Evolutionary conservation across 805 yeast species (phyloP).

Genomic region (Diddensiella santjacobensis): DNA sequence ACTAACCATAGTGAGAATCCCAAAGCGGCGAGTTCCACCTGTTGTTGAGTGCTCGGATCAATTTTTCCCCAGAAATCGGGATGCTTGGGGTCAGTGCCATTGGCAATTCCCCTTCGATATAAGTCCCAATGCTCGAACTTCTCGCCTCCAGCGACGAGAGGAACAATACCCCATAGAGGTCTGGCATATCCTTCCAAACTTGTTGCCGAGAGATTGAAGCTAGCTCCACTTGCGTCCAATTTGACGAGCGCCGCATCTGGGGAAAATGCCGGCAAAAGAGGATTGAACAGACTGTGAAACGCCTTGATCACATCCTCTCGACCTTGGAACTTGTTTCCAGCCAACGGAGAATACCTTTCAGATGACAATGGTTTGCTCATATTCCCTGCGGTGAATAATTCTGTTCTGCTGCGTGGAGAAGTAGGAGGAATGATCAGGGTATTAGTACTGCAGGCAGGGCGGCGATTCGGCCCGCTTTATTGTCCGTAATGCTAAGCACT

Average conservation of each 20-base stretch:
- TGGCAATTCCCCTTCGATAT: slow-evolving; percentile 28
- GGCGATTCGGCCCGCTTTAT: background rate
- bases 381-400: too few relatives aligned
- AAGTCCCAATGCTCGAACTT: slow-evolving; percentile 28
- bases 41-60: slow-evolving; percentile 22
- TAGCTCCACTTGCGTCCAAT: slow-evolving; percentile 27
- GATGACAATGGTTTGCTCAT: background rate
- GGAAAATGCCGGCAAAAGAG: slow-evolving; percentile 20
- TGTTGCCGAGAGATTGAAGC: slow-evolving; percentile 27
- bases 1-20: slow-evolving; percentile 29
- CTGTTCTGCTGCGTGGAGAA: background rate
- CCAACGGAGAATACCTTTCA: slow-evolving; percentile 13
- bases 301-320: slow-evolving; percentile 18
- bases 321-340: slow-evolving; percentile 14
- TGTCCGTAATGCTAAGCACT: too few relatives aligned
- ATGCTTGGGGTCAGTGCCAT: slow-evolving; percentile 31
- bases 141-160: slow-evolving; percentile 26
- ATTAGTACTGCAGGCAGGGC: background rate
- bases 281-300: slow-evolving; percentile 15
- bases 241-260: slow-evolving; percentile 19
- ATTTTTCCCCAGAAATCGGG: slow-evolving; percentile 32
- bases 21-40: slow-evolving; percentile 34
- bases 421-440: background rate
- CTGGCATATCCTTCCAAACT: slow-evolving; percentile 33
- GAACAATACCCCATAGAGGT: slow-evolving; percentile 34